Base-by-base conservation (phyloP, 1,139 yeast species). In the Sugiyamaella paludigena region DNA sequence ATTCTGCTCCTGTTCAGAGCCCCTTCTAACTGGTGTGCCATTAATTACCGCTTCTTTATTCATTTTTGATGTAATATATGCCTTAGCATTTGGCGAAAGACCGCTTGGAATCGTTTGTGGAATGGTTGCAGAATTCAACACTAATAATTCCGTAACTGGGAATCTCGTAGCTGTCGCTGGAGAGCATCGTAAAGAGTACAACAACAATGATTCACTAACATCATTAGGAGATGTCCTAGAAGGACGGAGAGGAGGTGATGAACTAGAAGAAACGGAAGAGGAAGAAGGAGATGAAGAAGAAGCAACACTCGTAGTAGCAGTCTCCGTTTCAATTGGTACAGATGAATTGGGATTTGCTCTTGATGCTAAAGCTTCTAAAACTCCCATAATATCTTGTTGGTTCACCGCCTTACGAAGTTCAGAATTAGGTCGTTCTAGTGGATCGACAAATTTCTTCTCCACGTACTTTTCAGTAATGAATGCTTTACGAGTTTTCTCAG, bases 81-180 rank as follows among this genome's bases (percentile, higher is more conserved):
- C 38, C 12, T 10, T 13, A 3, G 52, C 52, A 9, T 44, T 28
- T 6, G 30, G 19, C 5, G 40, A 6, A n/a, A 45, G 40, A 26
- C 40, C 45, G 16, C n/a, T 39, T 16, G 40, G 36, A 7, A 34
- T 7, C 6, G 16, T 31, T 12, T 11, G 38, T 4, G 74, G 71
- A 19, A 67, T 51, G 6, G 61, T 55, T 1, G 74, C 75, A 11
- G 95, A 94, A 64, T 87, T 86, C 53, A 85, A 73, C 2, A 84
- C 59, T 11, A 91, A 69, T 34, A 87, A 71, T 61, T 89, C 96
- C 0, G 95, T 81, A 19, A 86, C 70, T n/a, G 84, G 83, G 66
- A 84, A 89, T 5, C 59, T 54, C 10, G 49, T 48, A 0, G 61
- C 52, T n/a, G 55, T 61, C 10, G 54, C 40, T 1, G 64, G 58